Base-by-base conservation (phyloP, 352 stramenopile genomes). In the Phytopythium boreale region DNA sequence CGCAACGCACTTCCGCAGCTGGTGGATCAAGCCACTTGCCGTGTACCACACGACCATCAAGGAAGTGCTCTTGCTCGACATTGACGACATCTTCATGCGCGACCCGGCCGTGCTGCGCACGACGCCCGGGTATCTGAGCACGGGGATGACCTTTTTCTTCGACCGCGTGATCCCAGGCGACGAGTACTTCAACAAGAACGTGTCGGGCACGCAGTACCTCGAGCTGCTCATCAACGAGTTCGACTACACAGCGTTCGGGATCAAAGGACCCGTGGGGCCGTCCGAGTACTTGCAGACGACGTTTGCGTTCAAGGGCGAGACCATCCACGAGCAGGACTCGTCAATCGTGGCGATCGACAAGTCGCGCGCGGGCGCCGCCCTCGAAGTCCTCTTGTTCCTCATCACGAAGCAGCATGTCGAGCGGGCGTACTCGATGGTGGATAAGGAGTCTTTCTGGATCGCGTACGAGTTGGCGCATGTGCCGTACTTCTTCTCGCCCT, bases 271-370 rank as follows among this genome's bases (percentile, higher is more conserved):
- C 5, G 22, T 37, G 1, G 47, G 34, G 26, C 66, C 66, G 11
- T 79, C 75, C 7, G 26, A 68, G 27, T 64, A 84, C 29, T 57
- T 81, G 9, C 34, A 71, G 17, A 29, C 71, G 22, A 77, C 69
- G 9, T 73, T 74, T 57, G 76, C 69, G 4, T 87, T 72, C 47
- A 26, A 52, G 4, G 69, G 39, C 22, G 51, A 73, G 52, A 74
- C 74, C 12, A 72, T 58, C 39, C 78, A 85, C 59, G 76, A 85
- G 41, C 66, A 74, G 59, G 69, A 84, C 63, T 82, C 74, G 67
- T 86, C 77, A 15, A 74, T 86, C 49, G 62, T 86, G 26, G 39
- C 75, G n/a, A 63, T 83, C 26, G 59, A 75, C 37, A 75, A 75
- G 39, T 36, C 55, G 2, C 58, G 64, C 14, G 51, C 52, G 9